Conservation (phyloP, 352 stramenopile genomes). For the Phytophthora parvispora region DNA sequence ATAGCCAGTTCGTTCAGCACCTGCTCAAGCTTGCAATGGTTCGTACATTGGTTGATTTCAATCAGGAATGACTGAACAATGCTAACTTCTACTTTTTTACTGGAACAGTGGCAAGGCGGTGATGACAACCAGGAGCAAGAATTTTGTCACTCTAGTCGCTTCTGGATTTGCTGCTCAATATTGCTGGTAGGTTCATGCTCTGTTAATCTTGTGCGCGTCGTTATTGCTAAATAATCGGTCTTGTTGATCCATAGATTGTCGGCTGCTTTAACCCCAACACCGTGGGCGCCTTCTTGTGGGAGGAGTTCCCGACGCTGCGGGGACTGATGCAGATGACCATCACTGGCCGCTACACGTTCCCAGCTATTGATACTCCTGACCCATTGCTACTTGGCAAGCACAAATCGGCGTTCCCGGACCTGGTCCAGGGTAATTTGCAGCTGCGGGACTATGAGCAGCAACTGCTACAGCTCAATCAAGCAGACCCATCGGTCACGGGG, state of each 20-base stretch:
- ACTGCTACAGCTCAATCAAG: conserved; percentile 59
- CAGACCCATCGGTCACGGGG: conserved; percentile 50
- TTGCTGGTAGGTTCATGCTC: conserved; percentile 60
- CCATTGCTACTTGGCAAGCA: conserved; percentile 72
- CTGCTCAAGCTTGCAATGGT: conserved; percentile 76
- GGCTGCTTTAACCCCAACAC: conserved; percentile 84
- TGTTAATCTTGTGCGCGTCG: neutral
- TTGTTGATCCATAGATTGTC: conserved; percentile 39
- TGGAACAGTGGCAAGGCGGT: conserved; percentile 50
- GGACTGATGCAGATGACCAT: conserved; percentile 91
- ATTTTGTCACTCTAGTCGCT: conserved; percentile 83
- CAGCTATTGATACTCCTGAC: conserved; percentile 66
- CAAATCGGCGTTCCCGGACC: conserved; percentile 54
- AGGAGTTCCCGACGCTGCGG: conserved; percentile 77
- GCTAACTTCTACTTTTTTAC: conserved; percentile 7
- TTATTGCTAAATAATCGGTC: neutral
- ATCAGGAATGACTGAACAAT: neutral
- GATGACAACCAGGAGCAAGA: conserved; percentile 76
- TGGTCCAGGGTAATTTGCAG: conserved; percentile 70
- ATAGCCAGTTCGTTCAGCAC: conserved; percentile 60
- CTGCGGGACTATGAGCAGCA: conserved; percentile 81
- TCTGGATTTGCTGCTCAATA: conserved; percentile 89
- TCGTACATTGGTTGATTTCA: conserved; percentile 12
- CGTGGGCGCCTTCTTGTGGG: conserved; percentile 82
- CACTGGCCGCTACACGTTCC: conserved; percentile 79